These are phyloP conservation scores for Aspergillus oerlinghausenensis DNA, from an alignment of 2,329 filamentous ascomycete genomes.

Conservation along the genomic window DNA sequence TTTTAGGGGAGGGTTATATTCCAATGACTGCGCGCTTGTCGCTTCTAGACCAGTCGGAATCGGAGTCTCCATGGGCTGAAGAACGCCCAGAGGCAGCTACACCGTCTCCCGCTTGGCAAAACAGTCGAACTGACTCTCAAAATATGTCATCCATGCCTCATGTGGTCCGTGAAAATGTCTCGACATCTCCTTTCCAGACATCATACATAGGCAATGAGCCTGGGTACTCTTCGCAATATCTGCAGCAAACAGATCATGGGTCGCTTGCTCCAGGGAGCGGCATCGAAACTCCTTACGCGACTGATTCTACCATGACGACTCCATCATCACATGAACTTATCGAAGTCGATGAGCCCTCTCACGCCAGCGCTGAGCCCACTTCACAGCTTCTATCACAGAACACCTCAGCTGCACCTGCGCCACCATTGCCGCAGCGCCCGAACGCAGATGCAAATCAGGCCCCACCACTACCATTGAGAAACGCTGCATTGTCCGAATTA, in stretches of 20 bases:
- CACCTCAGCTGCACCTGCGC: constrained; percentile 1
- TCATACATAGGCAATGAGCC: not conserved
- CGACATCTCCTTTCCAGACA: constrained; percentile 11
- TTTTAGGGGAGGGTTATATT: constrained; percentile 33
- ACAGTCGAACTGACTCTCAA: not conserved
- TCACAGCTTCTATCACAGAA: constrained; percentile 4
- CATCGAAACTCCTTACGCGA: constrained; percentile 16
- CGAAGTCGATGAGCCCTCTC: constrained; percentile 20
- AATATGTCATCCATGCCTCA: constrained; percentile 1
- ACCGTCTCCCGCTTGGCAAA: constrained; percentile 10
- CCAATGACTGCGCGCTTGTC: constrained; percentile 38
- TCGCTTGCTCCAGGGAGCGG: constrained; percentile 16
- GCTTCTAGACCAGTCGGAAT: constrained; percentile 26
- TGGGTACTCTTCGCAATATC: constrained; percentile 4
- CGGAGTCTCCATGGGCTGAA: constrained; percentile 26
- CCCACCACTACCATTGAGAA: constrained; percentile 4
- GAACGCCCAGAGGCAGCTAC: constrained; percentile 12
- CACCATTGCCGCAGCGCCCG: constrained; percentile 9
- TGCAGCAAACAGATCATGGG: constrained; percentile 7
- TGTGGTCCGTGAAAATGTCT: not conserved
- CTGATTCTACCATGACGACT: constrained; percentile 22
- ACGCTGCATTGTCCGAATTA: constrained; percentile 20
- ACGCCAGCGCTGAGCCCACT: constrained; percentile 4
- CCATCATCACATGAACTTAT: constrained; percentile 31
- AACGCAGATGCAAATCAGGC: constrained; percentile 1